Evolutionary conservation across 2,329 filamentous ascomycete genomes (phyloP).

Genomic region (Trichoderma citrinoviride): DNA sequence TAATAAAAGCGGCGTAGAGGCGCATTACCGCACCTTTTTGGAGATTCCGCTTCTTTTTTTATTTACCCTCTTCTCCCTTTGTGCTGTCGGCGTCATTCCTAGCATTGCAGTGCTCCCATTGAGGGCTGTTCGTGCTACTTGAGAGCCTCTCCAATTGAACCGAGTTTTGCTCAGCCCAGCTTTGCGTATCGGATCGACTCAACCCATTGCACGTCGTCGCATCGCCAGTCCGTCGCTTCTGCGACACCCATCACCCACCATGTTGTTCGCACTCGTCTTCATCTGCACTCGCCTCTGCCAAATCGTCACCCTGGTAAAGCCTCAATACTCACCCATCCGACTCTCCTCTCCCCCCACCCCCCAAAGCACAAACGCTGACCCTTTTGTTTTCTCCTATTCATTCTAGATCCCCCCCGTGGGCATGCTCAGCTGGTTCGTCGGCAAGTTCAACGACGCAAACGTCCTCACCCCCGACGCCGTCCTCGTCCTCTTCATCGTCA

Average conservation of each 20-base stretch:
- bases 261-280: conserved; percentile 64
- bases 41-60: neutral
- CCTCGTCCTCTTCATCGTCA: conserved; percentile 66
- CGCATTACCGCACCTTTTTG: conserved; percentile 9
- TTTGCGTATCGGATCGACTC: neutral
- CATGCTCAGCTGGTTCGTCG: conserved; percentile 66
- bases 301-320: conserved; percentile 60
- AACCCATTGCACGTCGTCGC: neutral
- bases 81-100: neutral
- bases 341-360: neutral
- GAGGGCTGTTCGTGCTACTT: neutral
- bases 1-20: conserved; percentile 4
- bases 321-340: conserved; percentile 3
- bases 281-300: conserved; percentile 60
- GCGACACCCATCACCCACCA: conserved; percentile 37
- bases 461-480: conserved; percentile 60
- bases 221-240: neutral
- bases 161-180: neutral
- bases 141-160: no score
- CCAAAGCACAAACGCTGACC: neutral
- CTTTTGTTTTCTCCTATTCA: neutral
- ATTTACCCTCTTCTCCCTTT: no score
- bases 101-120: neutral
- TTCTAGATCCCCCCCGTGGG: conserved; percentile 61
- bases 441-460: conserved; percentile 57